Evolutionary conservation across 805 yeast species (phyloP), one percentile per base, ranked within the genome.

Genomic region (Candida golubevii): DNA sequence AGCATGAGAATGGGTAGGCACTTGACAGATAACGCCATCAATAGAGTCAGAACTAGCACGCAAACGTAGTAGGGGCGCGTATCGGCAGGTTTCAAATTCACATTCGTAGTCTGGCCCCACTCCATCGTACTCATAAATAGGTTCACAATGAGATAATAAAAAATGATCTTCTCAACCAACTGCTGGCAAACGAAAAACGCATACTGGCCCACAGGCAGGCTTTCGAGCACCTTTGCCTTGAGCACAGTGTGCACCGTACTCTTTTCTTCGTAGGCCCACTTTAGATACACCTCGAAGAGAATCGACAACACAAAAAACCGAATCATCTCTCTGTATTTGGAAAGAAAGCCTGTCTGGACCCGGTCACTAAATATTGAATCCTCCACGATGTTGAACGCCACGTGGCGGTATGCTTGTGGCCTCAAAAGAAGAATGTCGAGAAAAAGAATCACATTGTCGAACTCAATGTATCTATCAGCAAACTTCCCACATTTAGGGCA

Each of bases 381-480:
- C 32, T 68, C 74, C 31, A 80, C 66, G 9, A 78, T 66, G 58
- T 91, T 93, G 69, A 79, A 91, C 3, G 90, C 87, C 41, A 91
- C 66, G 62, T 93, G 99, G 37, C 93, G 75, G 53, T 83, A 86
- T 0, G 91, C 98, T 54, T 85, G 95, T 3, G 93, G 89, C 56
- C 90, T 88, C 54, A 93, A 66, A 10, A 93, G 74, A 42, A 93
- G 66, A 36, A 91, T 72, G 57, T 93, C 98, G 18, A 93, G 82
- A 59, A 88, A 85, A 15, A 91, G 68, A 2, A 93, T 69, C 7
- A 91, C 95, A 44, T 80, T 77, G 61, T 93, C 99, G 51, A 80
- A 83, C 61, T 93, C 99, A 28, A 91, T 83, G 65, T 93, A 93
- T 59, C 85, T 84, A 63, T 93, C 99, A 3, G 89, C 95, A 18